Evolutionary conservation across 2,329 filamentous ascomycete genomes (phyloP), one percentile per base, ranked within the genome.

Genomic region (Monosporascus sp.): DNA sequence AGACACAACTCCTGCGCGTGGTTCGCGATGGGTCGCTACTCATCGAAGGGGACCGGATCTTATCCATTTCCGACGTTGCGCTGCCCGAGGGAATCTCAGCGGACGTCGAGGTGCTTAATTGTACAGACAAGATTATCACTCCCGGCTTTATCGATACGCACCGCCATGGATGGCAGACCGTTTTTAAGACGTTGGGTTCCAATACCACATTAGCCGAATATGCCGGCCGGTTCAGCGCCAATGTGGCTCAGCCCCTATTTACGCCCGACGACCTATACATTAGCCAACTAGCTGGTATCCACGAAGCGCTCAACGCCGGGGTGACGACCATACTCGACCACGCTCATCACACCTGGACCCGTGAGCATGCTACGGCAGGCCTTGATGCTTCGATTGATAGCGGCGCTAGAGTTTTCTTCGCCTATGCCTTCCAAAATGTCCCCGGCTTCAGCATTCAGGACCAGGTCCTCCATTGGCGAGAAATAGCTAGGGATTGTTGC

Each of bases 101-200:
- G 0, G 65, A 66, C n/a, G 68, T 68, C 2, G 69, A 79, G 49
- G 56, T 74, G 1, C 66, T 83, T 17, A 74, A 83, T 56, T 75
- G 73, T 38, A 71, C 70, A 0, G 69, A 74, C 50, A 78, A 80
- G 59, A 83, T 82, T 53, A 69, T 83, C 50, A 74, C 73, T 0
- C 77, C 80, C 0, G 80, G 81, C 11, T 82, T 84, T 63, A 70
- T 84, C 54, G 77, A 83, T 63, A 83, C 79, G 0, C 81, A 84
- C 57, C 74, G 75, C 1, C 78, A 82, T 56, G 72, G 75, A 0
- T 82, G 80, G 81, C 78, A 83, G 60, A 82, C 81, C 0, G 76
- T 71, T 8, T 74, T 76, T 59, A 80, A 79, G 59, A 82, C 80
- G 0, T 59, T 84, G 1, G 76, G 57, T 1, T 75, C 78, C 7